Evolutionary conservation across 2,329 filamentous ascomycete species (phyloP).

Genomic region (Sporothrix dimorphospora): DNA sequence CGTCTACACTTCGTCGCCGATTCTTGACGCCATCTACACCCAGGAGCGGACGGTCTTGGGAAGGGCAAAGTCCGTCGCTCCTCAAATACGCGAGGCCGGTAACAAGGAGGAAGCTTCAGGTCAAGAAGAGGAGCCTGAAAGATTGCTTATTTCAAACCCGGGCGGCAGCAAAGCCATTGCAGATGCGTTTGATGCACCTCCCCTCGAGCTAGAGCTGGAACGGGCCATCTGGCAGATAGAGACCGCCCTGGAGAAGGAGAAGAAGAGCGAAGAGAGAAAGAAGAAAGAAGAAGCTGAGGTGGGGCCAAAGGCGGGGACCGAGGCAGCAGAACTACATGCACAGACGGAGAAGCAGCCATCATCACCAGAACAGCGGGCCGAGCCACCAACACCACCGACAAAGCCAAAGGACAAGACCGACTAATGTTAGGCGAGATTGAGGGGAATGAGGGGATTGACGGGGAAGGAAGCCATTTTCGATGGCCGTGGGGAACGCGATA

Average conservation of each 20-base stretch:
- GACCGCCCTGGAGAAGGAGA: conserved; percentile 49
- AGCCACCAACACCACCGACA: background rate
- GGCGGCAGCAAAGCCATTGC: conserved; percentile 41
- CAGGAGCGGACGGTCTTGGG: conserved; percentile 37
- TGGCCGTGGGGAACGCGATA: background rate
- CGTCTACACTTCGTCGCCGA: conserved; percentile 63
- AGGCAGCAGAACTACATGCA: background rate
- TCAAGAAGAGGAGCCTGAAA: conserved; percentile 44
- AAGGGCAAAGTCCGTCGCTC: conserved; percentile 33
- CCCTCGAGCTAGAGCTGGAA: conserved; percentile 73
- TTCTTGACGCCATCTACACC: conserved; percentile 74
- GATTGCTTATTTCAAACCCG: conserved; percentile 45
- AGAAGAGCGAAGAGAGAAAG: conserved; percentile 38
- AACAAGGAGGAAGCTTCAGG: conserved; percentile 27
- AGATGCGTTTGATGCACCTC: conserved; percentile 66
- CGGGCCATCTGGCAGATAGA: conserved; percentile 76
- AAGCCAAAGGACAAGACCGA: conserved; percentile 1
- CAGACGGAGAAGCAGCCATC: background rate
- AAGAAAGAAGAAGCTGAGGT: background rate
- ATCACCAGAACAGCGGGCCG: background rate
- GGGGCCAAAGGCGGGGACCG: background rate
- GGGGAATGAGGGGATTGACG: background rate
- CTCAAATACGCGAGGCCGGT: conserved; percentile 33
- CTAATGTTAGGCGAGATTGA: background rate
- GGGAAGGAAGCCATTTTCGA: too few species aligned